Evolutionary conservation across 2,329 filamentous ascomycete genomes (phyloP).

Genomic region (Epichloe bromicola): DNA sequence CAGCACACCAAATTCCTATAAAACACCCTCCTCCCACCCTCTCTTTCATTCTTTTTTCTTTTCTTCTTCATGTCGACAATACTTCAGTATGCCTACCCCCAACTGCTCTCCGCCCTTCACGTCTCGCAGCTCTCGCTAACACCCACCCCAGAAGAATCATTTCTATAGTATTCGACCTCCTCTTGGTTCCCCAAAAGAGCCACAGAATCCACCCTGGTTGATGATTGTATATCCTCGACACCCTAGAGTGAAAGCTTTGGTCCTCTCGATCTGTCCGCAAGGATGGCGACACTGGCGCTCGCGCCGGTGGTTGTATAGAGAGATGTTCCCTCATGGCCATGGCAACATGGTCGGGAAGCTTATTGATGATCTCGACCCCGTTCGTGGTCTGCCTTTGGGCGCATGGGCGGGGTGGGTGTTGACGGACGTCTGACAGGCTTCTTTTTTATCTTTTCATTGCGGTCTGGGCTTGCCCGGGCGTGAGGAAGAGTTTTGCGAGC

Average conservation of each 20-base stretch:
- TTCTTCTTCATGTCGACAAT: slow-evolving; percentile 49
- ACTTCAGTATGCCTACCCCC: slow-evolving; percentile 37
- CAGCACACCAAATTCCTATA: slow-evolving; percentile 22
- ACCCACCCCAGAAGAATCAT: slow-evolving; percentile 58
- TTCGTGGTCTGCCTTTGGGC: slow-evolving; percentile 62
- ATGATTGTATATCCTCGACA: slow-evolving; percentile 78
- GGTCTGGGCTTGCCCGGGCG: slow-evolving; percentile 30
- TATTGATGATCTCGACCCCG: slow-evolving; percentile 84
- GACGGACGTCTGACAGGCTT: slow-evolving; percentile 84
- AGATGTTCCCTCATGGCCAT: slow-evolving; percentile 32
- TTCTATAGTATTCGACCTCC: slow-evolving; percentile 94
- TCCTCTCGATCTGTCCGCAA: slow-evolving; percentile 48
- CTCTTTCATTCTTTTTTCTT: slow-evolving; percentile 26
- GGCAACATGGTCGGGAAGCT: slow-evolving; percentile 7
- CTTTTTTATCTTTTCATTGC: slow-evolving; percentile 43
- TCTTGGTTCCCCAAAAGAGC: slow-evolving; percentile 89
- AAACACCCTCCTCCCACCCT: slow-evolving; percentile 18
- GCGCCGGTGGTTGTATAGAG: slow-evolving; percentile 52
- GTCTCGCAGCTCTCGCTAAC: slow-evolving; percentile 10
- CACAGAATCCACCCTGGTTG: slow-evolving; percentile 91
- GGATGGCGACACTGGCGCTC: slow-evolving; percentile 37
- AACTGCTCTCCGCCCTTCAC: slow-evolving; percentile 9
- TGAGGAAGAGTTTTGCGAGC: slow-evolving; percentile 33
- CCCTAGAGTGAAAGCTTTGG: slow-evolving; percentile 72
- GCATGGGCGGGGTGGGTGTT: slow-evolving; percentile 64